Evolutionary conservation across 1,139 yeast genomes (phyloP), one percentile per base, ranked within the genome.

Genomic region (Kurtzmaniella quercitrusa): DNA sequence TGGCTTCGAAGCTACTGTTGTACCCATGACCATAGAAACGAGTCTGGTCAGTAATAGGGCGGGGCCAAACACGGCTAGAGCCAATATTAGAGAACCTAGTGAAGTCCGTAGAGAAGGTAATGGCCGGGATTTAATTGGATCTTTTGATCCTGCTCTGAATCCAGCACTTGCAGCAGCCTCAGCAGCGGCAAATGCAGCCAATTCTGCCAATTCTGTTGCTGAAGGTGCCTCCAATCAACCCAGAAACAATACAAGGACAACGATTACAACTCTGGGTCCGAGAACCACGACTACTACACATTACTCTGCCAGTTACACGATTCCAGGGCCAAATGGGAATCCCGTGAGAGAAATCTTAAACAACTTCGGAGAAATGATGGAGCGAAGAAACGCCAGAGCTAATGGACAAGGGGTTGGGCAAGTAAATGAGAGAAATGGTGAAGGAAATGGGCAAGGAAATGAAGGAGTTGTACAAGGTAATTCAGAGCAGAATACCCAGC

Each of bases 1-100:
- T 18, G 56, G 56, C 12, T 52, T 64, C 48, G 69, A 65, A 41
- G 56, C 66, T 2, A 50, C 50, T 1, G 49, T 60, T 1, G 48
- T 57, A 12, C 54, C 57, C 9, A 36, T 44, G 27, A 41, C 38
- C 19, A 31, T 41, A 5, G 45, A 43, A 23, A 38, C 43, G 3
- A 25, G 18, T 16, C n/a, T 17, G 15, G 12, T 17, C 14, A 33
- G 34, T 16, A 21, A 27, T 7, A 25, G 31, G 18, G 25, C 34
- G 3, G 19, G 17, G 4, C 16, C 15, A 3, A 27, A 15, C 15
- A 15, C 39, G 8, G 19, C 37, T 17, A 38, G 41, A 29, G 16
- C 21, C 14, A 38, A 16, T 14, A 15, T 19, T 10, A 9, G 18
- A 14, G 36, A 31, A 31, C 16, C 36, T 9, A 31, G 18, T 14